A percentile compares a stretch with the other conserved stretches of the same genome.
Conservation (phyloP, 2,329 filamentous ascomycete genomes). For the Raffaelea arxii region DNA sequence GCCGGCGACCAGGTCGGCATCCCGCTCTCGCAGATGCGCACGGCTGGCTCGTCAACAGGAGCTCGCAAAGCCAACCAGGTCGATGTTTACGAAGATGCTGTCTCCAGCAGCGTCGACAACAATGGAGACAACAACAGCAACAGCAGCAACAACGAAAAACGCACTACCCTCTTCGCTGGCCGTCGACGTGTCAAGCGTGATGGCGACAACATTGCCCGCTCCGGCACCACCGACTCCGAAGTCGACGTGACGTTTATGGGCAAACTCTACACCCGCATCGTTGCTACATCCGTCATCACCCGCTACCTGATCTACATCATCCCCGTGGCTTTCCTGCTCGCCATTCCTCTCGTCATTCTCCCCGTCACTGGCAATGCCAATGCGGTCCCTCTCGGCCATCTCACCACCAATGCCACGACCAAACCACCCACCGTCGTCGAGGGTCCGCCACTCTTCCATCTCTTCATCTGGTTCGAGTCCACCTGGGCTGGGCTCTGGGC, state of each 20-base stretch:
- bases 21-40: constrained; percentile 45
- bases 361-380: constrained; percentile 29
- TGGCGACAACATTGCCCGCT: constrained; percentile 22
- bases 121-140: constrained; percentile 19
- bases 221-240: constrained; percentile 37
- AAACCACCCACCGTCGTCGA: constrained; percentile 13
- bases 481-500: constrained; percentile 60
- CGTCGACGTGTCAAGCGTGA: constrained; percentile 37
- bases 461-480: constrained; percentile 62
- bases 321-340: constrained; percentile 52
- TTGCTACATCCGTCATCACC: constrained; percentile 53
- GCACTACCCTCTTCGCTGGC: constrained; percentile 33
- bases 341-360: constrained; percentile 51
- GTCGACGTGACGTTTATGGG: constrained; percentile 55
- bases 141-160: constrained; percentile 34
- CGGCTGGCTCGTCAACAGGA: constrained; percentile 43
- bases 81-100: constrained; percentile 14
- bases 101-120: constrained; percentile 12
- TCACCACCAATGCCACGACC: constrained; percentile 14
- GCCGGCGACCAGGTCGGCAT: constrained; percentile 35
- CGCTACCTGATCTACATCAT: constrained; percentile 60
- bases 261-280: constrained; percentile 52
- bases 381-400: constrained; percentile 16
- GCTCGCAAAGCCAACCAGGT: constrained; percentile 26
- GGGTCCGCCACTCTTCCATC: constrained; percentile 44